Percentiles rank a stretch among this genome's conserved stretches.
Conservation (phyloP, 257 asterid species). For the Leonotis leonurus region DNA sequence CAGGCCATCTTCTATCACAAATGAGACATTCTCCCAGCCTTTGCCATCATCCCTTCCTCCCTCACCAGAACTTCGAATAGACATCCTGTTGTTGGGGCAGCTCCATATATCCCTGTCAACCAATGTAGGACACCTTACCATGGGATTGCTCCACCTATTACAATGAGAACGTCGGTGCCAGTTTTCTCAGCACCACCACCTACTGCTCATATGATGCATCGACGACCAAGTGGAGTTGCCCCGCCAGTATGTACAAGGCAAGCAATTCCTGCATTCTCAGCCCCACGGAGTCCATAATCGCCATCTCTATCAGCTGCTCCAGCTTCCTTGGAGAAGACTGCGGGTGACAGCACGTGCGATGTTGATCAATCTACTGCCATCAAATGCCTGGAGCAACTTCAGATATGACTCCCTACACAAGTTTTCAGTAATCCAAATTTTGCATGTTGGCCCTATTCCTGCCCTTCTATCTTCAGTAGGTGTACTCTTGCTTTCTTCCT, state of each 20-base stretch:
- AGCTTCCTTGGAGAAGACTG: constrained; percentile 18
- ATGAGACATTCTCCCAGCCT: constrained; percentile 23
- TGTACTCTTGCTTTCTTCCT: background rate
- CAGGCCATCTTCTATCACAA: constrained; percentile 23
- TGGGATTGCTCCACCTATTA: constrained; percentile 65
- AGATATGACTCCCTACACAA: constrained; percentile 32
- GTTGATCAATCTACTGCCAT: constrained; percentile 50
- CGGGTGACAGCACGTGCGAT: constrained; percentile 20
- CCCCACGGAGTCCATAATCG: constrained; percentile 24
- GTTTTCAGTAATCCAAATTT: background rate
- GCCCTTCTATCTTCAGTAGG: background rate
- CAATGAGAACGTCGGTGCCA: constrained; percentile 54
- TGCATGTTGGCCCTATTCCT: background rate
- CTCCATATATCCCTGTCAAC: constrained; percentile 36
- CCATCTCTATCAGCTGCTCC: constrained; percentile 4
- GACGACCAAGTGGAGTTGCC: constrained; percentile 31
- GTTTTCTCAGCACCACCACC: constrained; percentile 72
- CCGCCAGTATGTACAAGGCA: constrained; percentile 57
- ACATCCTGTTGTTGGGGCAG: constrained; percentile 27
- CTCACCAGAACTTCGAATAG: constrained; percentile 32
- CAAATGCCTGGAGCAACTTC: constrained; percentile 72
- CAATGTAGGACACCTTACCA: constrained; percentile 39
- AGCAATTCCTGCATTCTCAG: constrained; percentile 50
- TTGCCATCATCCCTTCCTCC: too few species aligned
- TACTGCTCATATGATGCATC: constrained; percentile 29